Evolutionary conservation across 331 rosid species (phyloP).

Genomic region (Stylosanthes scabra): DNA sequence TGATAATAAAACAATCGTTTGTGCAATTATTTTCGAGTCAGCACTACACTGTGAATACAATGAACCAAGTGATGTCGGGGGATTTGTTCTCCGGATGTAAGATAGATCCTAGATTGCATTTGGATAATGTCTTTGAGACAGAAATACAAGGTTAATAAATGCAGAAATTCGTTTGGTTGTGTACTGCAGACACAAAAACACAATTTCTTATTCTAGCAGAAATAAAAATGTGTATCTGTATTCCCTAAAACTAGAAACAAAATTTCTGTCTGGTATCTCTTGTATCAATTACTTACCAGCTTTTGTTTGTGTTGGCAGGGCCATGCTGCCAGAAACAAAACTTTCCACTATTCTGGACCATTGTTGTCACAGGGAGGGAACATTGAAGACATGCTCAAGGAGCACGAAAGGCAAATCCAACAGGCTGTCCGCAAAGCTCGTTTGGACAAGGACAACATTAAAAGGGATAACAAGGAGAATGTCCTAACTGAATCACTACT

Average conservation of each 20-base stretch:
- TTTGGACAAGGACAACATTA: conserved; percentile 55
- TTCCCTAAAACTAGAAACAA: too few species aligned
- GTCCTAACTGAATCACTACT: conserved; percentile 65
- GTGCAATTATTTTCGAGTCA: too few species aligned
- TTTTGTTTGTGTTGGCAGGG: conserved; percentile 51
- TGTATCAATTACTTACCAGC: conserved; percentile 7
- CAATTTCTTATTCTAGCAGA: too few species aligned
- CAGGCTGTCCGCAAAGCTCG: conserved; percentile 81
- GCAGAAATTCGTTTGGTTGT: too few species aligned
- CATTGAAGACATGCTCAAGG: conserved; percentile 83
- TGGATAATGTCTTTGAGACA: too few species aligned
- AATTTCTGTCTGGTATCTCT: too few species aligned
- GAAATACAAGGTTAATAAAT: too few species aligned
- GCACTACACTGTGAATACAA: background rate
- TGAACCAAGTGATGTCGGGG: conserved; percentile 2
- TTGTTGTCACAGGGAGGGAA: conserved; percentile 66
- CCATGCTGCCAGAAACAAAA: conserved; percentile 48
- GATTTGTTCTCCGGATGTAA: background rate
- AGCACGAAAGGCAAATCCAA: conserved; percentile 84
- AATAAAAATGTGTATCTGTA: too few species aligned
- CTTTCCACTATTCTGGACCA: conserved; percentile 80
- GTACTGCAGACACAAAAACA: too few species aligned
- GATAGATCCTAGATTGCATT: background rate
- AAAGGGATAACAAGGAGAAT: conserved; percentile 43
- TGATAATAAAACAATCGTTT: conserved; percentile 1